These are phyloP conservation scores for Astragalus membranaceus DNA, from an alignment of 306 rosid species.

Conservation along the genomic window DNA sequence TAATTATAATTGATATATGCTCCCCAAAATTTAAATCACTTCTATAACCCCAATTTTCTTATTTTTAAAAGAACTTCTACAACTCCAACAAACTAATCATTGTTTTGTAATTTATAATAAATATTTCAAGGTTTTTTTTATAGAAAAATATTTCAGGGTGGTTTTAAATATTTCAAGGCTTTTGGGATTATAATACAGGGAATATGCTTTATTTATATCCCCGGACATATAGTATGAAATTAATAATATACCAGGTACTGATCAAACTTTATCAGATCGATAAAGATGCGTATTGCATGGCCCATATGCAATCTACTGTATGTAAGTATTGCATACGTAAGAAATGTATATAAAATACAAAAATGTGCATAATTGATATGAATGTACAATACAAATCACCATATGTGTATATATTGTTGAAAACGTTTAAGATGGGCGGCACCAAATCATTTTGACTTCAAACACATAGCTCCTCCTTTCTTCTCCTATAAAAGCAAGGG, in stretches of 20 bases:
- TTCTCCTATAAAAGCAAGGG: conserved; percentile 30
- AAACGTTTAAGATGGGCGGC: conserved; percentile 65
- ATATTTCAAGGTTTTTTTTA: too few species aligned
- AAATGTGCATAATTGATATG: neutral
- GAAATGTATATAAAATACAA: neutral
- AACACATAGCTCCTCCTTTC: conserved; percentile 10
- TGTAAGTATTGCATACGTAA: neutral
- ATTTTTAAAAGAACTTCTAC: too few species aligned
- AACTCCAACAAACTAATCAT: neutral
- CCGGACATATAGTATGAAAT: too few species aligned
- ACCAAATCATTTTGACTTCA: conserved; percentile 84
- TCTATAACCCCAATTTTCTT: neutral
- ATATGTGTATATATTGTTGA: conserved; percentile 1
- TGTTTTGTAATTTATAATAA: neutral
- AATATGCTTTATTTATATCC: too few species aligned
- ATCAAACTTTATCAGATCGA: neutral
- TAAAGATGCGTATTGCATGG: neutral
- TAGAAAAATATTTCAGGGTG: too few species aligned
- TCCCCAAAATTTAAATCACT: neutral
- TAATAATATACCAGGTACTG: neutral
- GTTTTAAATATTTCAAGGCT: too few species aligned
- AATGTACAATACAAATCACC: too few species aligned
- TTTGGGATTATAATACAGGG: too few species aligned
- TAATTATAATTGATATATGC: too few species aligned
- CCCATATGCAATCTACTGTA: neutral